Evolutionary conservation across 108 stramenopile species (phyloP), one percentile per base, ranked within the genome.

Genomic region (Nannochloropsis gaditana): DNA sequence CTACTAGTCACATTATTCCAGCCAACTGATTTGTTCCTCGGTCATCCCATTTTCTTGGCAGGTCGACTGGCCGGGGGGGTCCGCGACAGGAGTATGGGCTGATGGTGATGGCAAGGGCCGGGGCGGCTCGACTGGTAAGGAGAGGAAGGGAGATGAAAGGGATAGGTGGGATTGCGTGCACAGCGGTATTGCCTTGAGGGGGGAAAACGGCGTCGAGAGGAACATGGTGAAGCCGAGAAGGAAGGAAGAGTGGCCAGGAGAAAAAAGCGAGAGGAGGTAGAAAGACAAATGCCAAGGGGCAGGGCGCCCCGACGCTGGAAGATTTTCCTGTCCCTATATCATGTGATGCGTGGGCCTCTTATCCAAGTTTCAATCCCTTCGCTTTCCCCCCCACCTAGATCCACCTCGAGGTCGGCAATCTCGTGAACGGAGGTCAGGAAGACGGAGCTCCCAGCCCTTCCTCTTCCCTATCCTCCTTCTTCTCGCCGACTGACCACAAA

Each of bases 51-150:
- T 31, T 31, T 5, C 15, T 73, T 73, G 19, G 2, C 15, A 73
- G 59, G 59, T 73, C 59, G 59, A 73, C 59, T n/a, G 59, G 59
- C 59, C 59, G 59, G 15, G 59, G 59, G 19, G 59, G 59, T 4
- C 19, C 59, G 19, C 15, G 59, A n/a, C 5, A 73, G 6, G 59
- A 73, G 59, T 73, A n/a, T n/a, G 59, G 59, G 15, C n/a, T 73
- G 59, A n/a, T 73, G 59, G 59, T 73, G 59, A n/a, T n/a, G 4
- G 59, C 59, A 4, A 73, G 59, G 59, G 1, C 59, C n/a, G 59
- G 59, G 19, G 59, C 59, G 59, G 59, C 59, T n/a, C 59, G 59
- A n/a, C 59, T 73, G 59, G 59, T 73, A n/a, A n/a, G 59, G n/a
- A 73, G 59, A n/a, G 59, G n/a, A n/a, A n/a, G 59, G n/a, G 59